Percentiles rank a stretch among this genome's conserved stretches.
These are phyloP conservation scores for Wallemia mellicola DNA, from an alignment of 1,284 basidiomycete genomes.

Conservation along the genomic window DNA sequence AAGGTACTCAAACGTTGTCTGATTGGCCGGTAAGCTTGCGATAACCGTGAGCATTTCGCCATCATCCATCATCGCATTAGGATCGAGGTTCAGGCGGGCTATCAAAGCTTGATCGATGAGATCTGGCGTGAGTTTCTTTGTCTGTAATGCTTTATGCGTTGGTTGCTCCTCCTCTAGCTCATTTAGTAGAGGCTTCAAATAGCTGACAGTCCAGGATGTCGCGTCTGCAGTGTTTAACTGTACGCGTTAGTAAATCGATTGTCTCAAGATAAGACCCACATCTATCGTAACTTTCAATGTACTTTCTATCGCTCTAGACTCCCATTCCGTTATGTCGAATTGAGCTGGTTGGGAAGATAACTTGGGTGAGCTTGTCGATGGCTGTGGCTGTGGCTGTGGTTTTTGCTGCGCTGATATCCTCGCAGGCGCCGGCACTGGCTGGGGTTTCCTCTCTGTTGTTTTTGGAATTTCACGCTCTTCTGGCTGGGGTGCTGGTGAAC, in stretches of 20 bases:
- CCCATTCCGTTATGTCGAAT: background rate
- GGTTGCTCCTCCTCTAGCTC: slow-evolving; percentile 2
- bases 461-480: background rate
- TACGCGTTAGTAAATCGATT: background rate
- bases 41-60: slow-evolving; percentile 45
- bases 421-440: background rate
- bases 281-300: background rate
- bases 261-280: background rate
- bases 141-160: background rate
- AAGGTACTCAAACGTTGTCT: slow-evolving; percentile 74
- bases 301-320: background rate
- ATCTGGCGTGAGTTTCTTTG: slow-evolving; percentile 20
- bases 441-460: background rate
- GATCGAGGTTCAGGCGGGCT: slow-evolving; percentile 54
- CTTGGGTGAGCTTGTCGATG: background rate
- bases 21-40: slow-evolving; percentile 39
- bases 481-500: background rate
- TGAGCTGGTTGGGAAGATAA: background rate
- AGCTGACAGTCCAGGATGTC: background rate
- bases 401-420: background rate
- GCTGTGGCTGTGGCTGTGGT: background rate
- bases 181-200: background rate
- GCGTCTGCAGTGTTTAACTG: background rate
- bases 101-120: slow-evolving; percentile 56
- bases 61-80: slow-evolving; percentile 48